Conservation (phyloP, 164 flowering plant species). For the Berberis thunbergii region DNA sequence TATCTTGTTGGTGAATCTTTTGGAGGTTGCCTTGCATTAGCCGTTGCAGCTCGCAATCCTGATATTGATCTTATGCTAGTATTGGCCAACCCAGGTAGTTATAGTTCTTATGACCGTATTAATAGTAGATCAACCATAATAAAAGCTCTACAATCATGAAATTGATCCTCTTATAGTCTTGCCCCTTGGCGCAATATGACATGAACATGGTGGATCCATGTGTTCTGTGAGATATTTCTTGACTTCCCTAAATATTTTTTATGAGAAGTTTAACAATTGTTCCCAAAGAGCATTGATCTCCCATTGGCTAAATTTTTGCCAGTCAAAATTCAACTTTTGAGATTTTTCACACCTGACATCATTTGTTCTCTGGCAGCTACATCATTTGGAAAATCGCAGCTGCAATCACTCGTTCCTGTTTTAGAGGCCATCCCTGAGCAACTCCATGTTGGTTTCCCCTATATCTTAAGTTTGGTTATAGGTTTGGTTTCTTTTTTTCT, state of each 20-base stretch:
- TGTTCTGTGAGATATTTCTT: too few species aligned
- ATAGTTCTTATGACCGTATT: background rate
- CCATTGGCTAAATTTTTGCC: too few species aligned
- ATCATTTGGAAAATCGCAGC: slow-evolving; percentile 55
- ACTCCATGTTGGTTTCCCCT: slow-evolving; percentile 43
- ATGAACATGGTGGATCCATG: too few species aligned
- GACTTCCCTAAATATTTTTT: too few species aligned
- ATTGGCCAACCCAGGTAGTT: slow-evolving; percentile 63
- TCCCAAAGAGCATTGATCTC: too few species aligned
- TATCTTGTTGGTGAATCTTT: slow-evolving; percentile 71
- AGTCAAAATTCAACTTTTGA: too few species aligned
- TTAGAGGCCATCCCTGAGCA: slow-evolving; percentile 52
- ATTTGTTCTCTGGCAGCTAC: slow-evolving; percentile 31
- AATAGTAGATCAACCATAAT: too few species aligned
- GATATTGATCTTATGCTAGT: slow-evolving; percentile 51
- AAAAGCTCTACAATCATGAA: too few species aligned
- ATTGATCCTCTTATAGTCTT: too few species aligned
- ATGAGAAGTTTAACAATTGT: too few species aligned
- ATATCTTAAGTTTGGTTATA: slow-evolving; percentile 51
- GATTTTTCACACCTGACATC: background rate
- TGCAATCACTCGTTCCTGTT: slow-evolving; percentile 53
- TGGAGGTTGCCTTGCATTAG: slow-evolving; percentile 68
- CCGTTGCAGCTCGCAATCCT: slow-evolving; percentile 65
- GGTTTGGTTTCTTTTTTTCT: slow-evolving; percentile 26
- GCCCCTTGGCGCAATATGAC: too few species aligned